phyloP scores from a whole-genome alignment of 2,329 filamentous ascomycete genomes.

The Phymatotrichopsis omnivora region DNA sequence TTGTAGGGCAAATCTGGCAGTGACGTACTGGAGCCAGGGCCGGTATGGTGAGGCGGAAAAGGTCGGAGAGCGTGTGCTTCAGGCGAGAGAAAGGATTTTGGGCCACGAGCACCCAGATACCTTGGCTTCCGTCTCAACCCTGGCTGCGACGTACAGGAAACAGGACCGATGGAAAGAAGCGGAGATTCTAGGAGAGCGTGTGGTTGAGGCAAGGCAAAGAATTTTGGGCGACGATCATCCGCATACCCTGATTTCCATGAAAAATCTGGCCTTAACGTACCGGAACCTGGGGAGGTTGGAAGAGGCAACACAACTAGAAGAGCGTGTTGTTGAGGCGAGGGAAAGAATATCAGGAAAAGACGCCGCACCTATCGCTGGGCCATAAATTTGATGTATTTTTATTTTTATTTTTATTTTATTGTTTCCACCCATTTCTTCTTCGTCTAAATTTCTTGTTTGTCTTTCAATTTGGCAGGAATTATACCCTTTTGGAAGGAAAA shows the following conservation, averaged over 20 bases:
- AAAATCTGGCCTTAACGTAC: constrained; percentile 3
- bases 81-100: constrained; percentile 4
- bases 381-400: too few relatives aligned
- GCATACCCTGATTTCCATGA: constrained; percentile 26
- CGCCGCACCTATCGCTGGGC: too few relatives aligned
- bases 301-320: constrained; percentile 8
- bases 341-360: too few relatives aligned
- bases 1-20: background rate
- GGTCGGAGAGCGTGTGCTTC: background rate
- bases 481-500: too few relatives aligned
- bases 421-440: too few relatives aligned
- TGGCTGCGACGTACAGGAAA: background rate
- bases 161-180: constrained; percentile 1
- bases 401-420: too few relatives aligned
- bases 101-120: constrained; percentile 23
- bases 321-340: too few relatives aligned
- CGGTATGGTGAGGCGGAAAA: background rate
- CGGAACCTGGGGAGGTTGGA: background rate
- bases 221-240: constrained; percentile 6
- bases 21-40: too few relatives aligned
- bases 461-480: too few relatives aligned
- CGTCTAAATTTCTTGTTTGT: too few relatives aligned
- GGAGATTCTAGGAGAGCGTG: background rate
- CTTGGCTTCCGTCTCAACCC: background rate
- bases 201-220: background rate